Evolutionary conservation across 257 asterid species (phyloP), one percentile per base, ranked within the genome.

Genomic region (Penstemon barbatus): DNA sequence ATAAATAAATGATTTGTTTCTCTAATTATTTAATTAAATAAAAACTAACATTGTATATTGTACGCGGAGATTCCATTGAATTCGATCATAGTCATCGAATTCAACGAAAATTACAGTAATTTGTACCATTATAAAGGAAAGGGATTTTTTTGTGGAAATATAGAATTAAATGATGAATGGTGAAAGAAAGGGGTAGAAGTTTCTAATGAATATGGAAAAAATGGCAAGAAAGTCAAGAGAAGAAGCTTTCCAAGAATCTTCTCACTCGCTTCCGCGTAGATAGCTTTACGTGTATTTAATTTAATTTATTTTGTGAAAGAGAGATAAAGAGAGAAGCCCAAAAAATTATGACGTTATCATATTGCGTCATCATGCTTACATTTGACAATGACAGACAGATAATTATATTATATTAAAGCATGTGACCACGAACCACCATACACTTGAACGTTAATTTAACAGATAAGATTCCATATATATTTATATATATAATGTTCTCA

Each of bases 181-280:
- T 50, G 39, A 11, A 51, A 45, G 39, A 11, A 51, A 45, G 11
- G 39, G 43, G 6, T 33, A 66, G 81, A 71, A 80, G 11, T 65
- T 68, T 78, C 76, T 19, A 6, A 56, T 37, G 64, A 65, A 80
- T 4, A n/a, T 3, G 19, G 41, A 45, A 52, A 51, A 40, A 68
- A 46, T 51, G 49, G 42, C 65, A 71, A 61, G 68, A 57, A 69
- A 74, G 72, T 72, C 53, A 68, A 66, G 67, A 55, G 10, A 61
- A 9, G 44, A 42, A 41, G 68, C 7, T 58, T 57, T 67, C 76
- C 45, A 52, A 57, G 91, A 83, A 81, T 33, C 72, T 86, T 81
- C 86, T 41, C 5, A 49, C 79, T 42, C 46, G 59, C 40, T 81
- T 77, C 86, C 89, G 91, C 89, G 91, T 86, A 42, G 57, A 5